phyloP scores from a whole-genome alignment of 1,284 basidiomycete species.

The Chiua sp. region DNA sequence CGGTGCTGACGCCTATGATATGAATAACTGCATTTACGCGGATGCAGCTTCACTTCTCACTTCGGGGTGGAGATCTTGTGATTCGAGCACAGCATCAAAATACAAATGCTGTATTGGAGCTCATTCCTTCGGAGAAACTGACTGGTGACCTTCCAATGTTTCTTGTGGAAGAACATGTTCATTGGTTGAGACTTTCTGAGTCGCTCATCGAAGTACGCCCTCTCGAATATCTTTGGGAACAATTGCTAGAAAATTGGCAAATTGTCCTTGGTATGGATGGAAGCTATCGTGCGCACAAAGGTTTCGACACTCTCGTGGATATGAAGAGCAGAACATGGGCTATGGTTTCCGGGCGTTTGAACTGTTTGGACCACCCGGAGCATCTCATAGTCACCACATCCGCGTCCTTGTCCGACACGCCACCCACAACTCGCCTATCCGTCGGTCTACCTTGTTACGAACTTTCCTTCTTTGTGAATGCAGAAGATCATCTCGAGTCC shows the following conservation, averaged over 20 bases:
- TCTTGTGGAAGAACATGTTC: conserved; percentile 37
- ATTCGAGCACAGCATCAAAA: conserved; percentile 28
- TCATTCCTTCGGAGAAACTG: conserved; percentile 41
- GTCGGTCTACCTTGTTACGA: background rate
- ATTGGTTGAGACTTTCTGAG: conserved; percentile 41
- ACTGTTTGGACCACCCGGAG: conserved; percentile 18
- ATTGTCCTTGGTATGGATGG: background rate
- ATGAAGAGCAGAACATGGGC: conserved; percentile 33
- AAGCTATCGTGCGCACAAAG: conserved; percentile 14
- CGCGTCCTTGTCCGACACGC: background rate
- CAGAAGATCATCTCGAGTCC: background rate
- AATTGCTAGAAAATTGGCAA: conserved; percentile 10
- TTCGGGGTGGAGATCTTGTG: conserved; percentile 9
- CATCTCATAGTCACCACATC: background rate
- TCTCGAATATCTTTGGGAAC: conserved; percentile 19
- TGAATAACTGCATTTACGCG: background rate
- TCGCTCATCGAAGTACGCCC: conserved; percentile 43
- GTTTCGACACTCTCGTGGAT: conserved; percentile 27
- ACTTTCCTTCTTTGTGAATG: background rate
- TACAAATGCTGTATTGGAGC: conserved; percentile 26
- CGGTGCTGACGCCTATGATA: background rate
- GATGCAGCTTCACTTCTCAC: conserved; percentile 35
- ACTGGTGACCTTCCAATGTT: conserved; percentile 39
- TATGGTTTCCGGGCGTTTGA: conserved; percentile 33
- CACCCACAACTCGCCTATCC: background rate